A percentile compares a stretch with the other conserved stretches of the same genome.
Evolutionary conservation across 768 basidiomycete species (phyloP).

Genomic region (Tricholoma terreum): DNA sequence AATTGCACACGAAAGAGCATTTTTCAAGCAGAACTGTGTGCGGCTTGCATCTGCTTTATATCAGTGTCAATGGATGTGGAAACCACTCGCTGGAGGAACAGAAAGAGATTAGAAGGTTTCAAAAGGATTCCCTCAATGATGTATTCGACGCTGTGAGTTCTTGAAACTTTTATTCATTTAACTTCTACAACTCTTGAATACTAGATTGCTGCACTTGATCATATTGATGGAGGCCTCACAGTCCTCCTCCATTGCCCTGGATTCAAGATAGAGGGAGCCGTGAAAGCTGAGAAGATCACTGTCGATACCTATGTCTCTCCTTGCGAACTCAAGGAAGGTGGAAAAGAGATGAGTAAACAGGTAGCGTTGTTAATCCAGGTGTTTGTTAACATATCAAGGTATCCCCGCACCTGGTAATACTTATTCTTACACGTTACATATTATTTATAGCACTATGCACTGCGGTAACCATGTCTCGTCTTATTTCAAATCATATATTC

Average conservation of each 20-base stretch:
- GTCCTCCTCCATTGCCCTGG: slow-evolving; percentile 5
- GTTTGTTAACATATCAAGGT: too few relatives aligned
- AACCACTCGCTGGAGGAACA: background rate
- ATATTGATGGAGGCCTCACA: slow-evolving; percentile 9
- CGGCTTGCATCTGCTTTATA: background rate
- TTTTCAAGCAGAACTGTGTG: background rate
- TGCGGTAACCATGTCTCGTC: too few relatives aligned
- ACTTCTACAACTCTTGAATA: background rate
- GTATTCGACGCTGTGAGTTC: slow-evolving; percentile 7
- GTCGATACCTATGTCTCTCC: slow-evolving; percentile 7
- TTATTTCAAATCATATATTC: too few relatives aligned
- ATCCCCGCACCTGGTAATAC: too few relatives aligned
- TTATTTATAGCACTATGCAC: too few relatives aligned
- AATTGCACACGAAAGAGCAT: background rate
- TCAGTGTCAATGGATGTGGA: background rate
- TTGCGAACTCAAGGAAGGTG: slow-evolving; percentile 1
- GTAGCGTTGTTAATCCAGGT: slow-evolving; percentile 10
- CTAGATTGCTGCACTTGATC: slow-evolving; percentile 8
- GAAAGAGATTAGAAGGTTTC: too few relatives aligned
- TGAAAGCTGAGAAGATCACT: slow-evolving; percentile 1
- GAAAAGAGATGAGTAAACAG: slow-evolving; percentile 2
- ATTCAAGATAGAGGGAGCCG: background rate
- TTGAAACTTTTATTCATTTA: background rate
- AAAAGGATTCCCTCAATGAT: background rate
- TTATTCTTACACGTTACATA: too few relatives aligned